Conservation (phyloP, 768 basidiomycete species). For the Cystofilobasidium capitatum region DNA sequence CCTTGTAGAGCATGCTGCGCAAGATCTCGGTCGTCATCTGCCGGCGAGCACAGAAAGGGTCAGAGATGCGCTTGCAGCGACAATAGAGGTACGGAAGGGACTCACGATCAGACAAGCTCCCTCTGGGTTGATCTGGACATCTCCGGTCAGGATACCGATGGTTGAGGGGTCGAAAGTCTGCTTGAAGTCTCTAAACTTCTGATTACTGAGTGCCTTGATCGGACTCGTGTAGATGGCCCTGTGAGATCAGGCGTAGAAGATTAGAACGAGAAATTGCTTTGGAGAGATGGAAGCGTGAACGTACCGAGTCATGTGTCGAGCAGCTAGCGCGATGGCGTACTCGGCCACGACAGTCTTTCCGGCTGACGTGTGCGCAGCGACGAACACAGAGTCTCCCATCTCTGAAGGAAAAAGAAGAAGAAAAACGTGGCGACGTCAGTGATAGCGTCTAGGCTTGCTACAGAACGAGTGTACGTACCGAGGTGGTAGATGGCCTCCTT, state of each 20-base stretch:
- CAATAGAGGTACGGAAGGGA: background rate
- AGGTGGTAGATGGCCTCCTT: constrained; percentile 97
- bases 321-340: constrained; percentile 92
- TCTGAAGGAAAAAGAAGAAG: constrained; percentile 42
- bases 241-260: background rate
- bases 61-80: background rate
- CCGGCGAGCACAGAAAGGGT: background rate
- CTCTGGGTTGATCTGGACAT: constrained; percentile 98
- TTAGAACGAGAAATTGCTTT: background rate
- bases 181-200: constrained; percentile 98
- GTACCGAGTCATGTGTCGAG: constrained; percentile 97
- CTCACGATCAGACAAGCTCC: constrained; percentile 92
- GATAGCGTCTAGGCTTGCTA: background rate
- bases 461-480: background rate
- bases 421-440: background rate
- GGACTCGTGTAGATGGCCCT: constrained; percentile 98
- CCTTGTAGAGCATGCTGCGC: constrained; percentile 90
- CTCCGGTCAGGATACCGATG: constrained; percentile 93
- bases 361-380: constrained; percentile 99
- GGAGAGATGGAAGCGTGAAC: constrained; percentile 21
- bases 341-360: constrained; percentile 99
- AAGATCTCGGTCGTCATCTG: constrained; percentile 73
- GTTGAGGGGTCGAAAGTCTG: constrained; percentile 82
- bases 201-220: constrained; percentile 96
- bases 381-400: constrained; percentile 94